Evolutionary conservation across 2,329 filamentous ascomycete species (phyloP), one percentile per base, ranked within the genome.

Genomic region (Fusarium keratoplasticum): DNA sequence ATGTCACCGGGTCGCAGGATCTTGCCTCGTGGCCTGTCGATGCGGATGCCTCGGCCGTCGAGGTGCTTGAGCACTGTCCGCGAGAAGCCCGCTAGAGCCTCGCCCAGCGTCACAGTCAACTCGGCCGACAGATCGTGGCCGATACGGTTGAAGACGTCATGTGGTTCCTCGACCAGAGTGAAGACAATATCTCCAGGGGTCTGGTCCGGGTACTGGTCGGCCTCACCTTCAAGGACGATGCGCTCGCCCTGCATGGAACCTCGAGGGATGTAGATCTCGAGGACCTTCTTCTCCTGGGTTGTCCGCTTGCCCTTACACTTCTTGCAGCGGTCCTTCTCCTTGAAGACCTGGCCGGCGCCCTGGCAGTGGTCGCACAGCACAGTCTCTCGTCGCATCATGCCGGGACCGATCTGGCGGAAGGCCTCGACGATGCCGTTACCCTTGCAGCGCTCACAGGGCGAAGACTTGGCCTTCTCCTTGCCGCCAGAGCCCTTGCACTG

Each of bases 251-350:
- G 92, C 86, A 90, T 90, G 42, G 93, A 93, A 55, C 96, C 96
- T 61, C 94, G 91, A 11, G 96, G 95, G 69, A 99, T 98, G 85
- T 98, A 98, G 61, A 99, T 92, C 85, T 99, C 96, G 70, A 99
- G 87, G 5, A 96, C 94, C 86, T 98, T 99, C 84, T 94, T 96
- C 84, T 96, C 94, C 79, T 95, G 93, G 52, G 91, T 91, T 16
- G 94, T 95, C 72, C 94, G 90, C 83, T 94, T 94, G 80, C 96
- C 96, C 86, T 98, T 98, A 90, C 96, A 99, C 87, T 96, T 98
- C 88, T 97, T 98, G 88, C 96, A 99, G 81, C 95, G 94, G 80
- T 99, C 96, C 87, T 98, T 98, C 80, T 98, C 95, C 83, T 96
- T 96, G 86, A 92, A 97, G 80, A 95, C 91, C 80, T 92, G 91